Conservation (phyloP, 306 rosid genomes). For the Lablab purpureus region DNA sequence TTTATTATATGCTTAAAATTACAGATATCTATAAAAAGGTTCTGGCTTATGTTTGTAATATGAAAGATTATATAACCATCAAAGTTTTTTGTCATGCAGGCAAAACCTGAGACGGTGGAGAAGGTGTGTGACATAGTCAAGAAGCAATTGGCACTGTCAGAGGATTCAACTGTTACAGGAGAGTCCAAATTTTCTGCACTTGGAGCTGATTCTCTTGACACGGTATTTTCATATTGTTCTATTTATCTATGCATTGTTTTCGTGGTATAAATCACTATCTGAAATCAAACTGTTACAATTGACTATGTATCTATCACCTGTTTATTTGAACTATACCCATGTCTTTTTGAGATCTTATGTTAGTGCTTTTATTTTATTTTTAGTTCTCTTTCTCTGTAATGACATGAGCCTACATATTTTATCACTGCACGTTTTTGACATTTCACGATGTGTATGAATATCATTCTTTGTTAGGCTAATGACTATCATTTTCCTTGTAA, state of each 20-base stretch:
- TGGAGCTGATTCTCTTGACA: slow-evolving; percentile 98
- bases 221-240: slow-evolving; percentile 57
- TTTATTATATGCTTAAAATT: slow-evolving; percentile 13
- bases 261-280: neutral
- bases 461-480: neutral
- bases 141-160: slow-evolving; percentile 89
- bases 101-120: slow-evolving; percentile 81
- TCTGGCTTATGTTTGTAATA: neutral
- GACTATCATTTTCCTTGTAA: neutral
- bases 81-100: slow-evolving; percentile 56
- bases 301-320: neutral
- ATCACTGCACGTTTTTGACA: neutral
- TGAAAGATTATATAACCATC: slow-evolving; percentile 11
- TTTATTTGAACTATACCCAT: neutral
- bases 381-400: slow-evolving; percentile 1
- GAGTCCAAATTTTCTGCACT: slow-evolving; percentile 82
- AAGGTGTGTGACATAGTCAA: slow-evolving; percentile 81
- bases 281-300: neutral
- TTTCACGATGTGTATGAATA: neutral
- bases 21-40: neutral
- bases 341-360: neutral
- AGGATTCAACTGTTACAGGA: slow-evolving; percentile 55
- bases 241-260: slow-evolving; percentile 4
- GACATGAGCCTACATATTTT: neutral
- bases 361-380: neutral